Conservation (phyloP, 345 rosid genomes). For the Bruguiera gymnorhiza region DNA sequence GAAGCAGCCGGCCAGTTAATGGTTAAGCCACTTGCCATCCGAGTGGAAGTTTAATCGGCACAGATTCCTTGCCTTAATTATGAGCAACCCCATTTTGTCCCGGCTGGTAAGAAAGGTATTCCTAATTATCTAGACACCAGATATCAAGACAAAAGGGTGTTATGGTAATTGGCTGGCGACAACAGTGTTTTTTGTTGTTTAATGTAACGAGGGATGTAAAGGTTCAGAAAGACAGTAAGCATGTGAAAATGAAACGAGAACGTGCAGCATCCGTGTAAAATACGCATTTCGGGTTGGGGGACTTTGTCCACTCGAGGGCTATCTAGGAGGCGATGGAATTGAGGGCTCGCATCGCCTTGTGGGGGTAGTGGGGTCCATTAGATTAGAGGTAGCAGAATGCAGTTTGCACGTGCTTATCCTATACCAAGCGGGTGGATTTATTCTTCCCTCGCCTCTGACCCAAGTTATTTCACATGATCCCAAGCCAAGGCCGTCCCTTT, state of each 20-base stretch:
- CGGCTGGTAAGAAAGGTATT: too few species aligned
- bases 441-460: constrained; percentile 10
- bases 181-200: not conserved
- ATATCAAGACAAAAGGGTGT: not conserved
- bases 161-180: not conserved
- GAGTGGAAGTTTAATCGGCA: too few species aligned
- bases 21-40: too few species aligned
- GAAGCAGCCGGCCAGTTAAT: too few species aligned
- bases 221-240: constrained; percentile 33
- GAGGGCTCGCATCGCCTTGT: constrained; percentile 20
- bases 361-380: constrained; percentile 30
- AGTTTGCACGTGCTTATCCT: constrained; percentile 32
- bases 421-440: constrained; percentile 5
- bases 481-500: not conserved
- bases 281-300: constrained; percentile 31
- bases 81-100: too few species aligned
- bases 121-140: not conserved
- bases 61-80: too few species aligned
- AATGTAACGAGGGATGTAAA: constrained; percentile 21
- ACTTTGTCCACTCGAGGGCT: constrained; percentile 14
- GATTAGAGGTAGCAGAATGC: constrained; percentile 9
- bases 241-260: constrained; percentile 57
- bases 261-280: constrained; percentile 57
- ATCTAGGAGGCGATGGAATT: constrained; percentile 1
- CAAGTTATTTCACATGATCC: constrained; percentile 5